Base-by-base conservation (phyloP, 495 filamentous ascomycete species). In the Podospora bellae-mahoneyi region DNA sequence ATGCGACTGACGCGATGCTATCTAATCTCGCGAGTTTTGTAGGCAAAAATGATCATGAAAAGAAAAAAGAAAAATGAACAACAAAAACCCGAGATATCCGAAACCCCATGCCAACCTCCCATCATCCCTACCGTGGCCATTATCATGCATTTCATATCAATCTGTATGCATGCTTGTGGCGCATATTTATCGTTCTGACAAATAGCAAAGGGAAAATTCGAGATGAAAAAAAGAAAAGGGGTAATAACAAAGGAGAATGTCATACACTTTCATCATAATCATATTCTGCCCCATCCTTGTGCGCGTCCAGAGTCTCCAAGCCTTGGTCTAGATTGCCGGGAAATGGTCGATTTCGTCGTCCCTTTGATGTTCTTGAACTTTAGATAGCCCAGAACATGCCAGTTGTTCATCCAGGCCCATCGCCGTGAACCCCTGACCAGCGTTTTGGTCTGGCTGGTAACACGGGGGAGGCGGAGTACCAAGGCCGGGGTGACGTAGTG, bases 401-500 rank as follows among this genome's bases (percentile, higher is more conserved):
- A 62, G 19, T 62, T 62, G 27, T 7, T 28, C 7, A 62, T 20
- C 60, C 60, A 62, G 3, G 32, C 28, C 60, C 60, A 62, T 15
- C 23, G 27, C 60, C 60, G 39, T 10, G 20, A 15, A 0, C 23
- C 28, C 27, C 39, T 62, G 9, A 39, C 23, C 10, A 63, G n/a
- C 7, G 18, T 28, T 15, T 28, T 30, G 26, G 59, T 15, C 59
- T 28, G 59, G 15, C 2, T 13, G 9, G 39, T 48, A 6, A 16
- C 59, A 18, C 59, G 59, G 16, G 59, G 30, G 6, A 61, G 16
- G 27, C 61, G 61, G 1, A 28, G n/a, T 39, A 54, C 19, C 39
- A 72, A 27, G 57, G 32, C 64, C 39, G 39, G 39, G 39, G 39
- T 48, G 39, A 48, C 15, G 39, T 10, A 48, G 34, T 64, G 72